Evolutionary conservation across 139 green algal species (phyloP).

Genomic region (Haematococcus lacustris): DNA sequence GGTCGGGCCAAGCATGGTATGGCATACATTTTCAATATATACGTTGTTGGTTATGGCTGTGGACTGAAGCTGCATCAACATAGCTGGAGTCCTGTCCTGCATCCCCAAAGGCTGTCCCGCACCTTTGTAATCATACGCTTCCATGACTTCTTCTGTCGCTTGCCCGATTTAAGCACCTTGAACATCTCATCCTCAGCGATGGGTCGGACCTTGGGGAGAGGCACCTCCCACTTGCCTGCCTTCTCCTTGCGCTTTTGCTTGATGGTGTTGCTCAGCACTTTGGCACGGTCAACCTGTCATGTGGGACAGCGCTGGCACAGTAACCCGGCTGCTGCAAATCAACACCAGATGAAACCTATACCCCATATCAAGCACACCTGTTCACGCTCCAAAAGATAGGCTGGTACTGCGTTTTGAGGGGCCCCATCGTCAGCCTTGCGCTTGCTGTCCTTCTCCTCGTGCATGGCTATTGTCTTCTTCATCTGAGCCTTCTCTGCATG

Average conservation of each 20-base stretch:
- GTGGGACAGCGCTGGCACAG: neutral
- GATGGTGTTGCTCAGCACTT: constrained; percentile 99
- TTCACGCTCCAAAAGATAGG: constrained; percentile 97
- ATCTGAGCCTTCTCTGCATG: constrained; percentile 95
- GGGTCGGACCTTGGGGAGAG: constrained; percentile 94
- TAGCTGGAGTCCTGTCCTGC: too few species aligned
- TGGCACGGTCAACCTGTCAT: constrained; percentile 81
- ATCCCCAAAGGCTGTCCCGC: too few species aligned
- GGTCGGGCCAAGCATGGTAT: too few species aligned
- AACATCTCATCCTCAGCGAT: constrained; percentile 99
- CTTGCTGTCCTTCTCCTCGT: constrained; percentile 90
- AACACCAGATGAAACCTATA: neutral
- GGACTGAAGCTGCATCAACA: too few species aligned
- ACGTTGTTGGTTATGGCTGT: too few species aligned
- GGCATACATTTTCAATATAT: too few species aligned
- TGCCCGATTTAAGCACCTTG: constrained; percentile 86
- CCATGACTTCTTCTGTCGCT: constrained; percentile 93
- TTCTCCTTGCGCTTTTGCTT: constrained; percentile 99
- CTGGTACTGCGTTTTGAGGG: constrained; percentile 82
- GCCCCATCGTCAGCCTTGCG: constrained; percentile 83
- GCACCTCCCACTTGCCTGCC: constrained; percentile 99
- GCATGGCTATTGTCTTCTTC: constrained; percentile 99
- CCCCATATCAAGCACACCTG: constrained; percentile 48
- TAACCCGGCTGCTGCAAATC: too few species aligned
- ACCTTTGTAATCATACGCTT: constrained; percentile 99